These are phyloP conservation scores for Kodamaea sp. DNA, from an alignment of 1,139 yeast species.

Conservation along the genomic window DNA sequence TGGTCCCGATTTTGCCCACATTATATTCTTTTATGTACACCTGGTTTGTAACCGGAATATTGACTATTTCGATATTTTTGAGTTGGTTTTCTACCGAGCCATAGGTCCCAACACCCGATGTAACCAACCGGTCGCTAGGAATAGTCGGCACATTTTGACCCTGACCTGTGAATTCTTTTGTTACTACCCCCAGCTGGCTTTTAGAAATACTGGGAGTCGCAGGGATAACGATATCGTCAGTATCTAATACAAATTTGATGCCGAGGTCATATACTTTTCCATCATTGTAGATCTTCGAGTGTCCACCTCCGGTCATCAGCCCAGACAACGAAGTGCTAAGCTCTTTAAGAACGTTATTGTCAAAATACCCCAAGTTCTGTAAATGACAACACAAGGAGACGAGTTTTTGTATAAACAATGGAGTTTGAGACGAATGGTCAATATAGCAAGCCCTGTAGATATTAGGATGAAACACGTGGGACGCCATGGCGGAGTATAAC, in stretches of 20 bases:
- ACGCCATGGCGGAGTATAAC: conserved; percentile 80
- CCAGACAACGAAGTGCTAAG: conserved; percentile 84
- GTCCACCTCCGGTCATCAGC: conserved; percentile 92
- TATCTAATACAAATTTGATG: conserved; percentile 70
- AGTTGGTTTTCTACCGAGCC: conserved; percentile 9
- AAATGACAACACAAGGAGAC: conserved; percentile 51
- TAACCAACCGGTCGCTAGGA: conserved; percentile 14
- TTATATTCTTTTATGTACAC: conserved; percentile 62
- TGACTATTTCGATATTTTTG: conserved; percentile 13
- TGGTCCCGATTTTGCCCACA: conserved; percentile 60
- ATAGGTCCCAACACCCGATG: conserved; percentile 25
- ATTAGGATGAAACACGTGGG: conserved; percentile 85
- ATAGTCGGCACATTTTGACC: neutral
- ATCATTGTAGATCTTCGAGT: conserved; percentile 85
- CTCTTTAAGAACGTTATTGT: conserved; percentile 78
- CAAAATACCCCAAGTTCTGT: conserved; percentile 67
- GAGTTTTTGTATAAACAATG: conserved; percentile 47
- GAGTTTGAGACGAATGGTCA: conserved; percentile 59
- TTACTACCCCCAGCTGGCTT: neutral
- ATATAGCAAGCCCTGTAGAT: conserved; percentile 86
- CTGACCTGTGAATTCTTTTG: neutral
- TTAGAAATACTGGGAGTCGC: neutral
- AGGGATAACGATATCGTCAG: conserved; percentile 59
- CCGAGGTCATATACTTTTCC: conserved; percentile 83
- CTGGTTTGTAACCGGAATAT: conserved; percentile 44